These are phyloP conservation scores for Chlamydomonas sphaeroides DNA, from an alignment of 139 green algal species.

Conservation along the genomic window DNA sequence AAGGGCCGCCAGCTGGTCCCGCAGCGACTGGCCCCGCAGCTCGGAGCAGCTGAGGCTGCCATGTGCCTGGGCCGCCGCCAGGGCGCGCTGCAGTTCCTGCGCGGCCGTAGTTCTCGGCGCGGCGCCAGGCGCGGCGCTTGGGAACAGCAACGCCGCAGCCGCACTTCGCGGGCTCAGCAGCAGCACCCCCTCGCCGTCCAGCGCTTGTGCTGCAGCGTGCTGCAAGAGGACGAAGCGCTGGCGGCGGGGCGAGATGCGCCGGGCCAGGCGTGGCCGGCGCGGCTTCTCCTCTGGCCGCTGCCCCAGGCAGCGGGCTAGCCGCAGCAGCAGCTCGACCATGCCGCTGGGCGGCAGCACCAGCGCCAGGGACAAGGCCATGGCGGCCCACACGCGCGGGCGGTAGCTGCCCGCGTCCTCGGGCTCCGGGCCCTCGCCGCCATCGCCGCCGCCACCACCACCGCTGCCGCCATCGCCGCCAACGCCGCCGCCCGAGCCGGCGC, in stretches of 20 bases:
- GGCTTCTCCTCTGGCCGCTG: background rate
- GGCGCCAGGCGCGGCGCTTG: background rate
- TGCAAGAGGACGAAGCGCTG: constrained; percentile 16
- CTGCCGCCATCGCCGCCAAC: background rate
- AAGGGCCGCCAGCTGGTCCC: background rate
- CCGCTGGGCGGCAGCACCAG: constrained; percentile 27
- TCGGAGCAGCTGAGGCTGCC: too few species aligned
- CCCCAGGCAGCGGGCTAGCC: background rate
- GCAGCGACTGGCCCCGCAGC: too few species aligned
- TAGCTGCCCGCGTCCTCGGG: background rate
- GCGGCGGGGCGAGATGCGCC: background rate
- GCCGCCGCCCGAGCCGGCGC: too few species aligned
- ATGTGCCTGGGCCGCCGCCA: too few species aligned
- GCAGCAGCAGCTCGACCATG: constrained; percentile 18
- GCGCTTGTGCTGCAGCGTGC: background rate
- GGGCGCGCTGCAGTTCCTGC: too few species aligned
- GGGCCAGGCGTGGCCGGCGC: constrained; percentile 7
- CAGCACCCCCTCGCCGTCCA: constrained; percentile 6
- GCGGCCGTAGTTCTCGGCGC: too few species aligned
- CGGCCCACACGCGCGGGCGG: constrained; percentile 1
- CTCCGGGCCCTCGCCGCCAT: background rate
- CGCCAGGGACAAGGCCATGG: constrained; percentile 15
- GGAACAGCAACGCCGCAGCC: constrained; percentile 8
- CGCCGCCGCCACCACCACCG: background rate
- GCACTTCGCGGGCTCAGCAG: constrained; percentile 9